phyloP scores from a whole-genome alignment of 2,329 filamentous ascomycete genomes.

The Tolypocladium amazonense region DNA sequence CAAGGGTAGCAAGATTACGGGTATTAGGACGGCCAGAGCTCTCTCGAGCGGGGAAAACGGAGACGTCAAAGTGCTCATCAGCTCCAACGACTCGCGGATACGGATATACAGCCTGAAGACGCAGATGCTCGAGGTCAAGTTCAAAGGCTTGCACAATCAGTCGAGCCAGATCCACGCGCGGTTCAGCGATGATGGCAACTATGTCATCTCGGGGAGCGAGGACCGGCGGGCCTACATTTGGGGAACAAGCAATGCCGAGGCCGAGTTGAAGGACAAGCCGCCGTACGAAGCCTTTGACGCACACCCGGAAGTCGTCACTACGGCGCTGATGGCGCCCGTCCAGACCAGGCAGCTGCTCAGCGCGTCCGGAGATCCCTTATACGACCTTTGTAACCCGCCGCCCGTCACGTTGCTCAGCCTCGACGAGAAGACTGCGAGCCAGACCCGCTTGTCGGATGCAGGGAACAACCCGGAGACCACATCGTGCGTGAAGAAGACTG shows the following conservation, averaged over 20 bases:
- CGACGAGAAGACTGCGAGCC: conserved; percentile 45
- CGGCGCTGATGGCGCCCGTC: conserved; percentile 74
- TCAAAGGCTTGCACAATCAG: conserved; percentile 82
- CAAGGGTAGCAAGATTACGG: conserved; percentile 95
- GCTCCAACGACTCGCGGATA: conserved; percentile 88
- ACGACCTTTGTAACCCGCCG: conserved; percentile 90
- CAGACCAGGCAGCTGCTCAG: conserved; percentile 69
- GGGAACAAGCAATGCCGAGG: conserved; percentile 44
- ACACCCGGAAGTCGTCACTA: conserved; percentile 78
- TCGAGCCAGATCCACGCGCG: conserved; percentile 83
- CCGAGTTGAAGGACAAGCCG: conserved; percentile 64
- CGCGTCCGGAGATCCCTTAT: conserved; percentile 82
- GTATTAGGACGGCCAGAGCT: conserved; percentile 65
- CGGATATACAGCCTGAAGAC: conserved; percentile 82
- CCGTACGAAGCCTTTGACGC: conserved; percentile 87
- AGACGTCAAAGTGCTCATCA: conserved; percentile 76
- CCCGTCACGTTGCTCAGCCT: conserved; percentile 72
- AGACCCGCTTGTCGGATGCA: conserved; percentile 25
- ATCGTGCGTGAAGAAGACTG: conserved; percentile 33
- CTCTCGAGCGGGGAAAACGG: conserved; percentile 37
- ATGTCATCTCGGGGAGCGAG: conserved; percentile 88
- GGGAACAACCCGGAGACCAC: conserved; percentile 23
- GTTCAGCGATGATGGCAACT: conserved; percentile 77
- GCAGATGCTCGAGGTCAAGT: conserved; percentile 77
- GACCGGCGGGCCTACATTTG: conserved; percentile 86